Conservation (phyloP, 2,329 filamentous ascomycete species). For the Monilinia fructigena region DNA sequence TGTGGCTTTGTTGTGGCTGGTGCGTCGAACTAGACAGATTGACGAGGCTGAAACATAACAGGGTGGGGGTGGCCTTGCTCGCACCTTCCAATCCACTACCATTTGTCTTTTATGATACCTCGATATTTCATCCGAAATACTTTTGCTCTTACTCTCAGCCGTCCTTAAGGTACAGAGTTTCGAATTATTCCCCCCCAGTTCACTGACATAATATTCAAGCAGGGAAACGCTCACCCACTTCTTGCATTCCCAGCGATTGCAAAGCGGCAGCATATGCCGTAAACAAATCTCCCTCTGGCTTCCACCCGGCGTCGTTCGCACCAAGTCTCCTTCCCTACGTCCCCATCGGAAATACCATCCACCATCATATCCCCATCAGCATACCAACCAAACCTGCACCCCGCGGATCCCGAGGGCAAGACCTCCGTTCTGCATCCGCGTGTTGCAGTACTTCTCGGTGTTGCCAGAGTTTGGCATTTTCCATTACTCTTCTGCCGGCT, state of each 20-base stretch:
- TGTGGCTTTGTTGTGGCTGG: constrained; percentile 10
- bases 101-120: not conserved
- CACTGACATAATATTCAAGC: constrained; percentile 2
- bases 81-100: not conserved
- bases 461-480: constrained; percentile 70
- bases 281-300: constrained; percentile 37
- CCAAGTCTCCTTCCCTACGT: constrained; percentile 20
- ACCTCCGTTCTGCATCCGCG: constrained; percentile 65
- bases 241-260: constrained; percentile 30
- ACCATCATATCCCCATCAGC: constrained; percentile 14
- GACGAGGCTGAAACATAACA: constrained; percentile 3
- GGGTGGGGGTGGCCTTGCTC: not conserved
- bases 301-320: constrained; percentile 31
- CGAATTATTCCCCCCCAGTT: not conserved
- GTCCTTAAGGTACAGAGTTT: not conserved
- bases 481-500: constrained; percentile 72
- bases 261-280: constrained; percentile 42
- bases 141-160: not conserved
- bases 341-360: constrained; percentile 19
- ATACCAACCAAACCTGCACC: constrained; percentile 33
- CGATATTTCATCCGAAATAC: not conserved
- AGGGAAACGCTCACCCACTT: constrained; percentile 2
- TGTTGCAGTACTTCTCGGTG: constrained; percentile 73
- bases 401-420: constrained; percentile 33
- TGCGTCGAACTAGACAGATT: not conserved